Evolutionary conservation across 805 yeast genomes (phyloP).

Genomic region (Candida tammaniensis): DNA sequence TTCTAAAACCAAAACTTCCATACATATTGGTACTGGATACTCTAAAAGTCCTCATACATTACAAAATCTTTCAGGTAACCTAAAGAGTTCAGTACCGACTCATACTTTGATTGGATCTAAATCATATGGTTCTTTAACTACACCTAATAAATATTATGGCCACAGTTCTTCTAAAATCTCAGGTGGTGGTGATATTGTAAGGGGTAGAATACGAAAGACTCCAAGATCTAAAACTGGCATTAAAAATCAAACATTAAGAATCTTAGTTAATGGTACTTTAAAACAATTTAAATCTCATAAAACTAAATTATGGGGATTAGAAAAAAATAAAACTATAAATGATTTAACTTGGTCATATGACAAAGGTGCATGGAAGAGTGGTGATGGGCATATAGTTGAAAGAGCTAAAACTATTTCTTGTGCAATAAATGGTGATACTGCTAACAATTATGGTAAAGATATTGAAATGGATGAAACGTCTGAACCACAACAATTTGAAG

Average conservation of each 20-base stretch:
- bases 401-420: slow-evolving; percentile 24
- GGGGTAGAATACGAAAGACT: slow-evolving; percentile 62
- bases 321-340: slow-evolving; percentile 56
- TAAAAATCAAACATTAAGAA: slow-evolving; percentile 61
- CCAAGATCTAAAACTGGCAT: slow-evolving; percentile 46
- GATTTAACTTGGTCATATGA: slow-evolving; percentile 64
- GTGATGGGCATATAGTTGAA: slow-evolving; percentile 77
- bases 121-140: slow-evolving; percentile 39
- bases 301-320: slow-evolving; percentile 88
- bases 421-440: slow-evolving; percentile 25
- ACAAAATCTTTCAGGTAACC: slow-evolving; percentile 29
- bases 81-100: slow-evolving; percentile 32
- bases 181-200: slow-evolving; percentile 39
- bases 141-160: slow-evolving; percentile 17
- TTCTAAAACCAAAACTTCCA: slow-evolving; percentile 16
- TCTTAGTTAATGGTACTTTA: slow-evolving; percentile 54
- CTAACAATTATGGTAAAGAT: slow-evolving; percentile 22
- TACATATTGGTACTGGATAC: slow-evolving; percentile 24
- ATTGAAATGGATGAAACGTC: slow-evolving; percentile 12
- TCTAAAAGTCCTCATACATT: slow-evolving; percentile 33
- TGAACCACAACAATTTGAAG: slow-evolving; percentile 7
- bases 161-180: slow-evolving; percentile 27
- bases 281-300: slow-evolving; percentile 61
- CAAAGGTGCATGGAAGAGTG: slow-evolving; percentile 76
- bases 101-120: slow-evolving; percentile 26